phyloP scores from a whole-genome alignment of 2,329 filamentous ascomycete genomes.

The Ophiostoma perfectum region DNA sequence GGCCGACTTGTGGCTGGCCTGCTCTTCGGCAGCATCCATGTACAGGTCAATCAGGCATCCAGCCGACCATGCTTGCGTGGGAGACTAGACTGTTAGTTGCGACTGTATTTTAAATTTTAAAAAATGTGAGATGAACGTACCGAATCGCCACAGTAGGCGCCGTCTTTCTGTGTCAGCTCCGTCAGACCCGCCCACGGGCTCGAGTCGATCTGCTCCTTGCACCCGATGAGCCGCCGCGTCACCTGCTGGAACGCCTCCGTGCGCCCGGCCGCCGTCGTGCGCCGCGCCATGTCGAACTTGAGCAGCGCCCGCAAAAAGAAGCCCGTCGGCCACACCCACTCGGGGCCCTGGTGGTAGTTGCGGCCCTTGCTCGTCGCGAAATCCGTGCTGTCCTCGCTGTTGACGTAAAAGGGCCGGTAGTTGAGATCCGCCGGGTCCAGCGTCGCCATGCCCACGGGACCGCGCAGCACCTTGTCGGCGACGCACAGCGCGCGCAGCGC shows the following conservation, averaged over 20 bases:
- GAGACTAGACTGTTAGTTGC: constrained; percentile 55
- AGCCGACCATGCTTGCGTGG: constrained; percentile 94
- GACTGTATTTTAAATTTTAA: neutral
- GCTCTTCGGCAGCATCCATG: constrained; percentile 70
- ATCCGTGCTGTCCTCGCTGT: constrained; percentile 85
- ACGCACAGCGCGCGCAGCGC: constrained; percentile 74
- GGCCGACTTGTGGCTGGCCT: constrained; percentile 30
- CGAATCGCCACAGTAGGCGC: constrained; percentile 78
- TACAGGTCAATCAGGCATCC: constrained; percentile 93
- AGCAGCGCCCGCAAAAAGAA: constrained; percentile 90
- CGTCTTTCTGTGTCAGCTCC: constrained; percentile 87
- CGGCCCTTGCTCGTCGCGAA: constrained; percentile 90
- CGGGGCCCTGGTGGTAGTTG: constrained; percentile 97
- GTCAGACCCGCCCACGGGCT: constrained; percentile 86
- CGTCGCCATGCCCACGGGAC: constrained; percentile 91
- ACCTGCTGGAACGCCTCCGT: constrained; percentile 94
- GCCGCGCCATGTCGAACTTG: constrained; percentile 77
- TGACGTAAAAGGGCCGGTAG: constrained; percentile 91
- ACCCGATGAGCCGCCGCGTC: constrained; percentile 72
- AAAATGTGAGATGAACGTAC: constrained; percentile 47
- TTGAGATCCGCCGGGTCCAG: constrained; percentile 88
- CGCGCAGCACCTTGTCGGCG: constrained; percentile 73
- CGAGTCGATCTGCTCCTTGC: constrained; percentile 75
- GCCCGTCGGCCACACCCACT: constrained; percentile 96
- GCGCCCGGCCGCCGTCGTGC: constrained; percentile 58